Percentiles rank a stretch among this genome's conserved stretches.
phyloP scores from a whole-genome alignment of 495 filamentous ascomycete genomes.

The Sporormia fimetaria region DNA sequence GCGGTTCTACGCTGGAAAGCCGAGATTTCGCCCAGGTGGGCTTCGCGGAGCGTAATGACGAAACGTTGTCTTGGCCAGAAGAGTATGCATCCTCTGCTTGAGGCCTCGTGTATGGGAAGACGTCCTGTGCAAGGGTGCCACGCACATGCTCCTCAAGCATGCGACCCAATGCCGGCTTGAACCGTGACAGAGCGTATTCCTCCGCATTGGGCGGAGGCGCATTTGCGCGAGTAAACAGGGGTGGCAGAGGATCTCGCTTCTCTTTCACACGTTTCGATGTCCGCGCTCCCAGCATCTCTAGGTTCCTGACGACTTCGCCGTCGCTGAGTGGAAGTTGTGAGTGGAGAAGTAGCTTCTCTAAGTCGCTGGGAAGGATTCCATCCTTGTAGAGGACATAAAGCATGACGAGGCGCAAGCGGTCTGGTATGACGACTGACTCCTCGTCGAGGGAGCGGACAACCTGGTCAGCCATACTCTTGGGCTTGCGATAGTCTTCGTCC shows the following conservation, averaged over 20 bases:
- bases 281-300: constrained; percentile 71
- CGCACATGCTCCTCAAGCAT: constrained; percentile 55
- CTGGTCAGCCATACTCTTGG: constrained; percentile 76
- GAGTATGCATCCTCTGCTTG: constrained; percentile 52
- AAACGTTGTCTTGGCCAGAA: constrained; percentile 42
- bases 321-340: constrained; percentile 65
- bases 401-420: constrained; percentile 73
- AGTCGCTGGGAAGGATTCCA: constrained; percentile 77
- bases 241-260: constrained; percentile 47
- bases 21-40: constrained; percentile 89
- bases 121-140: constrained; percentile 42
- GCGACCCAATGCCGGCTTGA: constrained; percentile 39
- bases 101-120: constrained; percentile 76
- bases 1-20: constrained; percentile 61
- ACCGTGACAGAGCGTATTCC: constrained; percentile 52
- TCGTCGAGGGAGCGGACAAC: constrained; percentile 83
- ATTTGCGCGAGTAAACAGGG: constrained; percentile 54
- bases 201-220: constrained; percentile 38
- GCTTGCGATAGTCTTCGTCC: constrained; percentile 84
- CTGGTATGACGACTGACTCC: constrained; percentile 49
- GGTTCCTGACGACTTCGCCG: constrained; percentile 58
- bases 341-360: constrained; percentile 74
- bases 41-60: constrained; percentile 77
- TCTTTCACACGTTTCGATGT: constrained; percentile 68
- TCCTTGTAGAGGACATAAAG: constrained; percentile 80